Percentiles rank a stretch among this genome's conserved stretches.
Conservation (phyloP, 2,329 filamentous ascomycete species). For the Diaporthe australafricana region DNA sequence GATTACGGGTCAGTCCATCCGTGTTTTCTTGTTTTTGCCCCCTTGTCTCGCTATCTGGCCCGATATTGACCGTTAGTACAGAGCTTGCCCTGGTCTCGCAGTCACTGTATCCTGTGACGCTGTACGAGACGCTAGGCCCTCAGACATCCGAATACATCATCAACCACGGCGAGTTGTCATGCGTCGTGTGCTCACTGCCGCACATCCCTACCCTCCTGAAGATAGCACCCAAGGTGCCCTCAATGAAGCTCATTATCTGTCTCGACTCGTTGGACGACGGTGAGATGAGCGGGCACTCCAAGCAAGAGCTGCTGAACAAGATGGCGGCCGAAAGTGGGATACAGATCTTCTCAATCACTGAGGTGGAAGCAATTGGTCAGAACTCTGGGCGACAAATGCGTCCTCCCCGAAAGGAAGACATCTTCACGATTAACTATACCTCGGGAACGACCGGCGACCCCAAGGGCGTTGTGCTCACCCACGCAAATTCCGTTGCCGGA, state of each 20-base stretch:
- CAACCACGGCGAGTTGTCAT: constrained; percentile 83
- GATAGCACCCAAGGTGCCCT: constrained; percentile 79
- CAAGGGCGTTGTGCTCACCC: constrained; percentile 86
- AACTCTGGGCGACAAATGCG: constrained; percentile 76
- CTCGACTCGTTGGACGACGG: constrained; percentile 85
- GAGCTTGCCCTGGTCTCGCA: constrained; percentile 91
- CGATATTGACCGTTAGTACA: constrained; percentile 46
- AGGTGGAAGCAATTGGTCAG: constrained; percentile 85
- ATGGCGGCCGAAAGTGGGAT: constrained; percentile 82
- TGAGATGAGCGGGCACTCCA: constrained; percentile 81
- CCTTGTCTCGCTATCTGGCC: background rate
- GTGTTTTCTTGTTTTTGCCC: background rate
- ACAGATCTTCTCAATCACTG: constrained; percentile 79
- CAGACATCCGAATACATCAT: constrained; percentile 96
- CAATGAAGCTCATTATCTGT: constrained; percentile 87
- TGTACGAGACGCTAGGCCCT: constrained; percentile 95
- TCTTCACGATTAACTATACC: constrained; percentile 92
- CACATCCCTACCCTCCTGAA: constrained; percentile 87
- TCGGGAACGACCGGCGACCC: constrained; percentile 86
- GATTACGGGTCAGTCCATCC: constrained; percentile 70
- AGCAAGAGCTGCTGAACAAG: constrained; percentile 80
- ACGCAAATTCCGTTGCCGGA: constrained; percentile 82
- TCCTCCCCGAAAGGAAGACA: constrained; percentile 78
- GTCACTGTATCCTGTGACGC: constrained; percentile 87
- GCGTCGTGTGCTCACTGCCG: constrained; percentile 81